Evolutionary conservation across 257 asterid genomes (phyloP), one percentile per base, ranked within the genome.

Genomic region (Handroanthus guayacan): DNA sequence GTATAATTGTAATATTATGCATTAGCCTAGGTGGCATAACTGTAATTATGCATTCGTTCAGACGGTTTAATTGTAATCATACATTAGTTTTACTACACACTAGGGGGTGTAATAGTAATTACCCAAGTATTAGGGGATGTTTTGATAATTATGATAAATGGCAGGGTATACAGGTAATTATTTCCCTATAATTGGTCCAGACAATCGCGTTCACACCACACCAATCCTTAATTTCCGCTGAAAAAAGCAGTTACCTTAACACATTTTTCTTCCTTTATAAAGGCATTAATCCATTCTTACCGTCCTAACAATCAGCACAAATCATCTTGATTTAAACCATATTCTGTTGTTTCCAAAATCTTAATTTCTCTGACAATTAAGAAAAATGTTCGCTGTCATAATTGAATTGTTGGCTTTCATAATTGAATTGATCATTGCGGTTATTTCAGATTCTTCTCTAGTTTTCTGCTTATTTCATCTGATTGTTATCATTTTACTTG

Each of bases 381-480:
- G 2, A 31, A 86, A 38, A 54, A 88, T 88, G 89, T 25, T 25
- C 31, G 31, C 31, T 1, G 31, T 25, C 31, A 25, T 25, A 25
- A 25, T 25, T 25, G 31, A 25, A 25, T 25, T 88, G 90, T 16
- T 87, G 88, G 75, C 38, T 68, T 84, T 84, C 41, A 81, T 87
- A 38, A 56, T 82, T 43, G 90, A 91, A 57, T 61, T 85, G 82
- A 77, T 93, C 82, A 69, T 60, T 61, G n/a, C 86, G 39, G 88
- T 88, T 58, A 84, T 92, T 80, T 86, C 91, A 1, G 84, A 85
- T 78, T 87, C 96, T 71, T 85, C 80, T 0, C 78, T 89, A 0
- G 89, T 83, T 47, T 93, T 91, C 75, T 91, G 96, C 67, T 81
- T 89, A 51, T 89, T 88, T 89, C 91, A 91, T 82, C 69, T 93